Evolutionary conservation across 2,329 filamentous ascomycete species (phyloP), one percentile per base, ranked within the genome.

Genomic region (Sporothrix euskadiensis): DNA sequence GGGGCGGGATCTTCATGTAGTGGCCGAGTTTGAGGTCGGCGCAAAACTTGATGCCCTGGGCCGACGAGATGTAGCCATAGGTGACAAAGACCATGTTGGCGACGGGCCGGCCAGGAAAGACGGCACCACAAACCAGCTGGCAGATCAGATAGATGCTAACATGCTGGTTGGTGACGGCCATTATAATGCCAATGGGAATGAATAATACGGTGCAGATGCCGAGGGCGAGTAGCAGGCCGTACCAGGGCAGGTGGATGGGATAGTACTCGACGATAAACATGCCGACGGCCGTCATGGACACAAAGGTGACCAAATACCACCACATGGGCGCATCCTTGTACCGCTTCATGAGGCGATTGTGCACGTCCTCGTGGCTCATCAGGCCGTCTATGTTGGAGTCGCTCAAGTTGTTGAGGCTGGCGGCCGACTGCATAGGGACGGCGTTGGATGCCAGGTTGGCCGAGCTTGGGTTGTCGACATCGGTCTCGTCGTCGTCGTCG

Each of bases 31-130:
- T 97, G 69, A 97, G 86, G 80, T 97, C 94, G 1, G 92, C 91
- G 0, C 92, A 91, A 79, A 97, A 97, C 79, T 97, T 96, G 80
- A 97, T 91, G 39, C 94, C 94, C 82, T 97, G 94, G 0, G 93
- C 92, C 0, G 92, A 94, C 4, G 92, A 94, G 79, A 96, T 96
- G 81, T 96, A 97, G 75, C 93, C 93, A 80, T 96, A 97, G 0
- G 93, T 96, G 66, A 95, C 93, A 78, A 97, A 97, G 49, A 97
- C 92, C 94, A 97, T 97, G 81, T 97, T 96, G 69, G 93, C 94
- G 12, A 97, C 92, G 0, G 94, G 94, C 0, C 92, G 90, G 39
- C 94, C 94, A 0, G 93, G 93, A 80, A 97, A 97, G 19, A 94
- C 85, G 69, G 88, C 90, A 71, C 94, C 94, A 76, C 92, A 95